phyloP scores from a whole-genome alignment of 2,329 filamentous ascomycete genomes.

The Teratosphaeria pseudoeucalypti region DNA sequence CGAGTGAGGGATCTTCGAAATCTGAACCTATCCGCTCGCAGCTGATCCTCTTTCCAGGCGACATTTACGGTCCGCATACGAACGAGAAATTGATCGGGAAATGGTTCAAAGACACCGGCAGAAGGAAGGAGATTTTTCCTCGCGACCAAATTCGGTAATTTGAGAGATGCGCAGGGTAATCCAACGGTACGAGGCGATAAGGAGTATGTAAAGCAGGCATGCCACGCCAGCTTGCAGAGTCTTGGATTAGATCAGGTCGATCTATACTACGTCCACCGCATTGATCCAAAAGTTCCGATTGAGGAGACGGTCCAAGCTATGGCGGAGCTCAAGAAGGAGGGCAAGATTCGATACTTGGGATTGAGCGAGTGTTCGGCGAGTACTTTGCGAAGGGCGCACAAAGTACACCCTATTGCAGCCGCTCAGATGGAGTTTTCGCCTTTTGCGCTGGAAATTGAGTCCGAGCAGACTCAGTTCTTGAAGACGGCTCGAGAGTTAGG shows the following conservation, averaged over 20 bases:
- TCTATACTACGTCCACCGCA: constrained; percentile 36
- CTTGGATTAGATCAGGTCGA: constrained; percentile 31
- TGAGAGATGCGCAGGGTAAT: constrained; percentile 10
- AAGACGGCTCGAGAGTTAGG: constrained; percentile 40
- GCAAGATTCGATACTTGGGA: constrained; percentile 45
- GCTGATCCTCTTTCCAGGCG: constrained; percentile 1
- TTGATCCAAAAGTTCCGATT: constrained; percentile 34
- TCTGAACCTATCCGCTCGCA: background rate
- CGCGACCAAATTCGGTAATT: constrained; percentile 29
- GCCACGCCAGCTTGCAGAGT: constrained; percentile 26
- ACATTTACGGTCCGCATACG: constrained; percentile 22
- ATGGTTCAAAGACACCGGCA: constrained; percentile 31
- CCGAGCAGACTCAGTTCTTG: constrained; percentile 29
- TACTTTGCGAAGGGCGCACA: constrained; percentile 41
- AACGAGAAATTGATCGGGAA: constrained; percentile 26
- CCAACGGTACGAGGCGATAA: constrained; percentile 25
- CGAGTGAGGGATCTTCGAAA: background rate
- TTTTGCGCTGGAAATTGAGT: constrained; percentile 42
- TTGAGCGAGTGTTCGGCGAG: constrained; percentile 40
- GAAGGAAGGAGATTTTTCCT: constrained; percentile 32
- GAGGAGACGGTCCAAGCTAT: constrained; percentile 36
- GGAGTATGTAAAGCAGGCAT: constrained; percentile 28
- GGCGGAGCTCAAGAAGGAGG: constrained; percentile 38
- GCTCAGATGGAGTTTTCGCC: constrained; percentile 47
- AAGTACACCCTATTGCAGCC: constrained; percentile 40